Percentiles rank a stretch among this genome's conserved stretches.
phyloP scores from a whole-genome alignment of 257 asterid species.

The Voacanga thouarsii region DNA sequence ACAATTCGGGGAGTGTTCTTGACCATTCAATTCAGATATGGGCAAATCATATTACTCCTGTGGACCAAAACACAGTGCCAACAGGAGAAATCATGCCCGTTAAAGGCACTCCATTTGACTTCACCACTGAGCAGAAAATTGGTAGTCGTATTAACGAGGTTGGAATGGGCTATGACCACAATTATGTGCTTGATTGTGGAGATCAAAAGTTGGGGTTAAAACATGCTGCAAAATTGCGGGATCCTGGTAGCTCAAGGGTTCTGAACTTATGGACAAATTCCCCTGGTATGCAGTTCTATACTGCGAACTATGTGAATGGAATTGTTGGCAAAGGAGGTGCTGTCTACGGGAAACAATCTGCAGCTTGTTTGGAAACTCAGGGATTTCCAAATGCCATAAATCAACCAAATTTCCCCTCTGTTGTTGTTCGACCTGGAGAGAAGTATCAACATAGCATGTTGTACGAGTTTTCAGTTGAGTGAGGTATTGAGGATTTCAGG shows the following conservation, averaged over 20 bases:
- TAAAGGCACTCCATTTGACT: conserved; percentile 83
- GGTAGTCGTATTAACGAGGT: conserved; percentile 71
- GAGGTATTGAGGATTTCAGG: conserved; percentile 8
- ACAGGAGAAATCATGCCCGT: conserved; percentile 82
- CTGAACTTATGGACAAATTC: conserved; percentile 85
- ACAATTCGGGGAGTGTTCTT: conserved; percentile 61
- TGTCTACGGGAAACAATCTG: conserved; percentile 69
- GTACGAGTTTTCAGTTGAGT: conserved; percentile 71
- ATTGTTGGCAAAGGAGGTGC: conserved; percentile 81
- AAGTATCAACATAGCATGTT: conserved; percentile 80
- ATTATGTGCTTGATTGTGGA: conserved; percentile 75
- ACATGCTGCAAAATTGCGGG: conserved; percentile 77
- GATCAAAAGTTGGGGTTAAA: conserved; percentile 66
- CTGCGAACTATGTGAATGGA: conserved; percentile 78
- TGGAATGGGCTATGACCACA: conserved; percentile 90
- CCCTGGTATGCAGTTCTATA: conserved; percentile 96
- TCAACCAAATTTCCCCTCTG: conserved; percentile 65
- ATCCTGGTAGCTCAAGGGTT: conserved; percentile 75
- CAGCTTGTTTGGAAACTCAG: conserved; percentile 86
- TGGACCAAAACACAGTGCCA: conserved; percentile 70
- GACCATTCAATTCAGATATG: conserved; percentile 69
- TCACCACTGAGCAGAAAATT: conserved; percentile 62
- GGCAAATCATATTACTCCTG: conserved; percentile 77
- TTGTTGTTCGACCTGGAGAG: conserved; percentile 80
- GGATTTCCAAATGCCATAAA: conserved; percentile 93